phyloP scores from a whole-genome alignment of 1,139 yeast genomes.

The Zhuliangozyma blackwelliae region DNA sequence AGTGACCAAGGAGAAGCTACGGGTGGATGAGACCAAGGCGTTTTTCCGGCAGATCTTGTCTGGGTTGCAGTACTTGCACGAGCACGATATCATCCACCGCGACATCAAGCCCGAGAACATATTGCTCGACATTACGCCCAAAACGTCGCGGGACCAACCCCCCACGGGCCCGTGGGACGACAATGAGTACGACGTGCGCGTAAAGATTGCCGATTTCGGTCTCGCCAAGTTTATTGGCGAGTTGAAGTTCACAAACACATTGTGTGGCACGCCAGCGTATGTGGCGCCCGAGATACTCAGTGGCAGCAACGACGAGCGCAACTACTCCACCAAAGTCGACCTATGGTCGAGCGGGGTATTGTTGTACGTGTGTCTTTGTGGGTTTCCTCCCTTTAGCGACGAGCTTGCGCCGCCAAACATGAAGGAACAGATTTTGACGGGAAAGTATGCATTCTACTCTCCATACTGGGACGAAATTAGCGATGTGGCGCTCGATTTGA shows the following conservation, averaged over 20 bases:
- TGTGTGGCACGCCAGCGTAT: slow-evolving; percentile 82
- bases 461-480: slow-evolving; percentile 76
- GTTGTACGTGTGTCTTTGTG: slow-evolving; percentile 72
- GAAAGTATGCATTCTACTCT: slow-evolving; percentile 67
- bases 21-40: slow-evolving; percentile 60
- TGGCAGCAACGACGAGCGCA: slow-evolving; percentile 34
- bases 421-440: slow-evolving; percentile 68
- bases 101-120: slow-evolving; percentile 89
- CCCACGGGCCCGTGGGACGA: slow-evolving; percentile 72
- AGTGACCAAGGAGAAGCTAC: slow-evolving; percentile 54
- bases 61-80: slow-evolving; percentile 64
- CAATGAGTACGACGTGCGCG: slow-evolving; percentile 56
- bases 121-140: slow-evolving; percentile 62
- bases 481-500: slow-evolving; percentile 62
- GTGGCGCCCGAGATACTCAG: slow-evolving; percentile 73
- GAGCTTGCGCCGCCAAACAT: slow-evolving; percentile 75
- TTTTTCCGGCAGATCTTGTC: slow-evolving; percentile 57
- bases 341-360: slow-evolving; percentile 80
- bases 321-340: slow-evolving; percentile 69
- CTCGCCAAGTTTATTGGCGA: slow-evolving; percentile 79
- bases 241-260: slow-evolving; percentile 65
- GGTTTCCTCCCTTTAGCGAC: slow-evolving; percentile 82
- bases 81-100: slow-evolving; percentile 75
- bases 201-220: slow-evolving; percentile 80
- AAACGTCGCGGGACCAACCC: slow-evolving; percentile 39